Evolutionary conservation across 768 basidiomycete genomes (phyloP), one percentile per base, ranked within the genome.

Genomic region (Auricularia auricula-judae): DNA sequence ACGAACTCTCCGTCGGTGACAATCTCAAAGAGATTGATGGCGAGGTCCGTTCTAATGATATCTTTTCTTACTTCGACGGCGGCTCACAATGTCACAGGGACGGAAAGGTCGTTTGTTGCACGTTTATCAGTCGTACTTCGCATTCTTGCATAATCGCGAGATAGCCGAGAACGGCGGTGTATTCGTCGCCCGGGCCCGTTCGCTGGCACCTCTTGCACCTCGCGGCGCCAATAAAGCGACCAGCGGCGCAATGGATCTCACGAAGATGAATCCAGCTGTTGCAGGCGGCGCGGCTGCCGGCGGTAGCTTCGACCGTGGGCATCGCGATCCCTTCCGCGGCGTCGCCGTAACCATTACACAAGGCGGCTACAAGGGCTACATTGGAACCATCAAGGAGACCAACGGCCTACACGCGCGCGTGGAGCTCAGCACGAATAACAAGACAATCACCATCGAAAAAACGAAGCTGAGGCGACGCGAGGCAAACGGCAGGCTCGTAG

Each of bases 91-190:
- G 14, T 56, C 14, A 39, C 62, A 96, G 88, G 79, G 79, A 43
- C 89, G 95, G 4, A 91, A 88, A 81, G 97, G 97, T 58, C 83
- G 85, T 64, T 89, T 98, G 12, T 78, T 99, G 34, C 95, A 98
- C 71, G 93, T 94, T 53, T 89, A 96, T 74, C 93, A 96, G 72
- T 93, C 94, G 0, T 87, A 91, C 75, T 96, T 86, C 70, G 93
- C 91, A 3, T 99, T 98, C 81, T 76, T 98, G 58, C 89, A 95
- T 76, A 96, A 95, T 70, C 88, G 95, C 14, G 94, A 98, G 62
- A 81, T 92, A 62, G 71, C 81, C 21, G 94, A 98, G 74, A 94
- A 98, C 70, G 88, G 91, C 23, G 97, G 97, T 65, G 87, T 98
- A 34, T 99, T 95, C 71, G 93, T 99, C 62, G 90, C 93, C 0